phyloP scores from a whole-genome alignment of 176 grass and related monocot species.

The Rhynchospora tenuis region DNA sequence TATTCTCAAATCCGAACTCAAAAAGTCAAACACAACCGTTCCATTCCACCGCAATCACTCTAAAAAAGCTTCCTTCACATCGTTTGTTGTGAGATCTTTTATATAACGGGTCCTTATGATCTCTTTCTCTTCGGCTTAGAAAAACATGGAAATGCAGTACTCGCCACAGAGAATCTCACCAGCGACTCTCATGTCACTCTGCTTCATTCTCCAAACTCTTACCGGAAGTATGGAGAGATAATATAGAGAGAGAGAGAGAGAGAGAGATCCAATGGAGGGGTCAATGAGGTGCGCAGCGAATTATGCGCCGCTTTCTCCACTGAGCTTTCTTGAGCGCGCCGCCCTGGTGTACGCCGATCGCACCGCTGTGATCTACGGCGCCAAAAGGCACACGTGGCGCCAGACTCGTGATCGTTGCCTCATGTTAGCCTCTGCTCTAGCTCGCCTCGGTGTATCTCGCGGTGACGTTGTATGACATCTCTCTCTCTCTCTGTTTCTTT shows the following conservation, averaged over 20 bases:
- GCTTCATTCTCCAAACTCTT: background rate
- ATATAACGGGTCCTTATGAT: no score
- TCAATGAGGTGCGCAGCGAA: slow-evolving; percentile 21
- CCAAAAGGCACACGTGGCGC: slow-evolving; percentile 13
- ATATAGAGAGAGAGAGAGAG: background rate
- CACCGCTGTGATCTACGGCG: slow-evolving; percentile 18
- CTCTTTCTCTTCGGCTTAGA: no score
- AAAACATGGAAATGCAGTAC: no score
- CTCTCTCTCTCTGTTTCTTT: background rate
- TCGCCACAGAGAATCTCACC: no score
- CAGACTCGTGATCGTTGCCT: slow-evolving; percentile 23
- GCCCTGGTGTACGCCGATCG: slow-evolving; percentile 20
- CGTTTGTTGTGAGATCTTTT: no score
- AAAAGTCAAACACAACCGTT: no score
- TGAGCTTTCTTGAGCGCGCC: slow-evolving; percentile 30
- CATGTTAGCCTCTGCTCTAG: slow-evolving; percentile 23
- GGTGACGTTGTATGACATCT: slow-evolving; percentile 12
- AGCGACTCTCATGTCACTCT: no score
- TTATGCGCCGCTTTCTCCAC: slow-evolving; percentile 11
- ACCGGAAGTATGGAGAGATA: background rate
- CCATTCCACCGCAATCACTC: no score
- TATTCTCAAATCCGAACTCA: no score
- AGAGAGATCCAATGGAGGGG: slow-evolving; percentile 1
- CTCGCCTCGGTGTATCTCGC: slow-evolving; percentile 5
- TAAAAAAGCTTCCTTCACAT: no score